phyloP scores from a whole-genome alignment of 1,284 basidiomycete genomes.

The Puccinia horiana region DNA sequence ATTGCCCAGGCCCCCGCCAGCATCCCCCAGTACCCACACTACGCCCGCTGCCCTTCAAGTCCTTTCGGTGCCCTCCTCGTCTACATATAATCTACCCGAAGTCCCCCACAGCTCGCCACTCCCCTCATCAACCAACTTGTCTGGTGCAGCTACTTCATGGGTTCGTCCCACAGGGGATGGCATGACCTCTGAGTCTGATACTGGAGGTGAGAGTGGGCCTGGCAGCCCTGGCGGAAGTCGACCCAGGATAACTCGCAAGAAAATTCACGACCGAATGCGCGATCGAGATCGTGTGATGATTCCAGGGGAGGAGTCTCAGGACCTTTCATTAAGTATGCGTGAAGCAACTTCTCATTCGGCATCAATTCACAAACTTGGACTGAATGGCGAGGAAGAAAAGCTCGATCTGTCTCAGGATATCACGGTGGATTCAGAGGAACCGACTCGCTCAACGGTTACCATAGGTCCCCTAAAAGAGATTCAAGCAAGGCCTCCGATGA shows the following conservation, averaged over 20 bases:
- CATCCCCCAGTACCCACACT: background rate
- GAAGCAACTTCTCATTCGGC: slow-evolving; percentile 31
- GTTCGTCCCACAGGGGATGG: background rate
- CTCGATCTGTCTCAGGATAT: slow-evolving; percentile 10
- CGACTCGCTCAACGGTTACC: slow-evolving; percentile 9
- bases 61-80: background rate
- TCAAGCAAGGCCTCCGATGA: slow-evolving; percentile 34
- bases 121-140: slow-evolving; percentile 7
- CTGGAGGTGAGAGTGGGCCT: slow-evolving; percentile 16
- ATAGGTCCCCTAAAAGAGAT: slow-evolving; percentile 35
- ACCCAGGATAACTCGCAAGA: slow-evolving; percentile 43
- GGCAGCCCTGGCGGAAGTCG: slow-evolving; percentile 10
- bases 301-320: slow-evolving; percentile 1
- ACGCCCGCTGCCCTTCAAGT: background rate
- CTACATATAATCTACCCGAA: slow-evolving; percentile 35
- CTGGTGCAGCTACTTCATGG: slow-evolving; percentile 19
- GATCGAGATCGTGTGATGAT: slow-evolving; percentile 9
- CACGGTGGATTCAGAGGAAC: slow-evolving; percentile 3
- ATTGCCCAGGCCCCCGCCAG: slow-evolving; percentile 27
- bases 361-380: slow-evolving; percentile 36
- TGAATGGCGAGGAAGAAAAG: slow-evolving; percentile 40
- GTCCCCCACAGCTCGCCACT: slow-evolving; percentile 28
- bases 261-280: slow-evolving; percentile 42
- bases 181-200: slow-evolving; percentile 30
- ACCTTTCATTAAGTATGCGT: background rate